Conservation (phyloP, 1,284 basidiomycete genomes). For the Agroathelia rolfsii region DNA sequence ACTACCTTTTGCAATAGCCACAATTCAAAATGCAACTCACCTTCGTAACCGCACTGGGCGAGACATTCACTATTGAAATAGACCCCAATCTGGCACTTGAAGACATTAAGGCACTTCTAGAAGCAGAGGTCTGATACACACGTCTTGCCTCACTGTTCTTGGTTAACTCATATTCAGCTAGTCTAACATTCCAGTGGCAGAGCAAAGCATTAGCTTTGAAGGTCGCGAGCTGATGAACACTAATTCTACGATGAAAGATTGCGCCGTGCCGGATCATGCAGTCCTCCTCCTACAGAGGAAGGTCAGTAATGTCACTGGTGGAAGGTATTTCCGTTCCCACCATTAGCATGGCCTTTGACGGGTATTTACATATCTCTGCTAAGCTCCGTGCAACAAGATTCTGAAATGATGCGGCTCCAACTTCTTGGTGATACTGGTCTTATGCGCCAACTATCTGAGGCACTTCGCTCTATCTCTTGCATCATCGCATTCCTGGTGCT, state of each 20-base stretch:
- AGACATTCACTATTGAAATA: conserved; percentile 72
- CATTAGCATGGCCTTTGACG: not conserved
- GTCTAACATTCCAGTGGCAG: conserved; percentile 60
- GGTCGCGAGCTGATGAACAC: conserved; percentile 53
- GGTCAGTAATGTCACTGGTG: conserved; percentile 42
- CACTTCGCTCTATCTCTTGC: conserved; percentile 22
- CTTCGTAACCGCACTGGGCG: conserved; percentile 71
- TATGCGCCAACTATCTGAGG: conserved; percentile 68
- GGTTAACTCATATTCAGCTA: conserved; percentile 16
- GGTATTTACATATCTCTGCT: conserved; percentile 7
- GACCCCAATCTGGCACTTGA: conserved; percentile 82
- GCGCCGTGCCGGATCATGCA: conserved; percentile 52
- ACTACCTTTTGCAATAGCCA: conserved; percentile 4
- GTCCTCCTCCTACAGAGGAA: conserved; percentile 60
- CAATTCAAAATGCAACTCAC: conserved; percentile 66
- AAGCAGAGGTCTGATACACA: conserved; percentile 65
- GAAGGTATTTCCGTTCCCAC: conserved; percentile 35
- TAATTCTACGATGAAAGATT: conserved; percentile 55
- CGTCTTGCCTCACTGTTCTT: conserved; percentile 7
- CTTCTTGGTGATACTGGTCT: conserved; percentile 75
- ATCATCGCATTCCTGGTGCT: conserved; percentile 1
- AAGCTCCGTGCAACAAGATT: conserved; percentile 63
- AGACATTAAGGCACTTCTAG: conserved; percentile 81
- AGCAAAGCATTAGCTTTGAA: conserved; percentile 63
- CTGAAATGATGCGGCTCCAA: conserved; percentile 86